phyloP scores from a whole-genome alignment of 805 yeast genomes.

The Starmerella bombi region DNA sequence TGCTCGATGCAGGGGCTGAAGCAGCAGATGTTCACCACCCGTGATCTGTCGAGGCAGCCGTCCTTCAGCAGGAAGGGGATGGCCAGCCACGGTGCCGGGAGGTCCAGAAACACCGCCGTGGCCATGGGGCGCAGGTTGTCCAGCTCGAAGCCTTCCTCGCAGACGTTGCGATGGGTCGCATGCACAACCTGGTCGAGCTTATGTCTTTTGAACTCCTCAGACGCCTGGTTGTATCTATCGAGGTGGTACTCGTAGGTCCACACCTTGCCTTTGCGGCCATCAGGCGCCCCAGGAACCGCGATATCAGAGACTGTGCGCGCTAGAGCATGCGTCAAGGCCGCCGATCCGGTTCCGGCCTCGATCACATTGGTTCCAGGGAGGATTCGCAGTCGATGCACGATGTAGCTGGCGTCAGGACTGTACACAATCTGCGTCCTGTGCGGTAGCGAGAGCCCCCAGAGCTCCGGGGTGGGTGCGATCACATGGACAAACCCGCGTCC shows the following conservation, averaged over 20 bases:
- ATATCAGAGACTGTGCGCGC: constrained; percentile 53
- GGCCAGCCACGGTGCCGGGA: constrained; percentile 97
- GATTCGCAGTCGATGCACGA: constrained; percentile 67
- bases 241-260: constrained; percentile 88
- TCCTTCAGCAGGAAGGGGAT: constrained; percentile 49
- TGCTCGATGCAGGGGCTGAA: constrained; percentile 98
- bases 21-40: constrained; percentile 63
- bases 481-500: constrained; percentile 72
- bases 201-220: constrained; percentile 61
- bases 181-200: constrained; percentile 45
- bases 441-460: constrained; percentile 92
- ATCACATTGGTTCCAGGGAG: constrained; percentile 65
- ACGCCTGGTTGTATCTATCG: constrained; percentile 68
- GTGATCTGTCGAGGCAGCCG: constrained; percentile 26
- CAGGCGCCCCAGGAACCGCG: no score
- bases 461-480: constrained; percentile 82
- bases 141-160: constrained; percentile 62
- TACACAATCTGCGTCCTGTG: constrained; percentile 97
- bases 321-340: constrained; percentile 85
- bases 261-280: constrained; percentile 39
- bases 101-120: constrained; percentile 69
- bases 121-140: constrained; percentile 31
- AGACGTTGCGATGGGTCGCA: constrained; percentile 84
- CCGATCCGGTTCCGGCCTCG: constrained; percentile 98
- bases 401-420: constrained; percentile 87